These are phyloP conservation scores for Globisporangium ultimum DNA, from an alignment of 352 stramenopile species.

Conservation along the genomic window DNA sequence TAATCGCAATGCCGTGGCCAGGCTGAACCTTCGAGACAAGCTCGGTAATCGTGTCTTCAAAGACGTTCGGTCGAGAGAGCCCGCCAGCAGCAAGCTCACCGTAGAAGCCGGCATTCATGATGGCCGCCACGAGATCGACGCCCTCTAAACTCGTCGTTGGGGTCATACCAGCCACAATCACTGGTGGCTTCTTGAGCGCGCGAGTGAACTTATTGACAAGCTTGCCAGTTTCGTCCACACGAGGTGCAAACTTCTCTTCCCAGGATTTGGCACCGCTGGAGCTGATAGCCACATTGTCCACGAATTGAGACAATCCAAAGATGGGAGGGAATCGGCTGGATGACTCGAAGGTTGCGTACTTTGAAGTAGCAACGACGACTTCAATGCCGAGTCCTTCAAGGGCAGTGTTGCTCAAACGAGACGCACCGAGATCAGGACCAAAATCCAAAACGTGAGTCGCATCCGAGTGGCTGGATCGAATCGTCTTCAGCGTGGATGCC, in stretches of 20 bases:
- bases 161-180: conserved; percentile 85
- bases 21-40: conserved; percentile 73
- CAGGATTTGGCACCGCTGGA: conserved; percentile 28
- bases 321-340: conserved; percentile 25
- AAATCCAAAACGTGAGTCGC: conserved; percentile 79
- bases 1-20: conserved; percentile 73
- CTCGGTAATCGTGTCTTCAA: conserved; percentile 59
- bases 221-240: conserved; percentile 40
- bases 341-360: conserved; percentile 27
- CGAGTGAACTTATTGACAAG: conserved; percentile 71
- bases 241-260: conserved; percentile 47
- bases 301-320: conserved; percentile 39
- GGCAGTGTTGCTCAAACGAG: conserved; percentile 35
- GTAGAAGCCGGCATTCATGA: conserved; percentile 79
- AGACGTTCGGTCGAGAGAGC: conserved; percentile 64
- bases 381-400: conserved; percentile 56
- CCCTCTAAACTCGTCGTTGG: conserved; percentile 79
- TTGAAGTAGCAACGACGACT: conserved; percentile 46
- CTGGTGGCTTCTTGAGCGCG: conserved; percentile 69
- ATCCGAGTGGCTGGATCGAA: conserved; percentile 29
- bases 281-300: conserved; percentile 18
- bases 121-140: conserved; percentile 78
- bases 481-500: conserved; percentile 41
- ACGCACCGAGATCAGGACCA: conserved; percentile 53
- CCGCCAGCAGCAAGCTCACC: conserved; percentile 77